A percentile compares a stretch with the other conserved stretches of the same genome.
Conservation (phyloP, 345 rosid genomes). For the Populus nigra region DNA sequence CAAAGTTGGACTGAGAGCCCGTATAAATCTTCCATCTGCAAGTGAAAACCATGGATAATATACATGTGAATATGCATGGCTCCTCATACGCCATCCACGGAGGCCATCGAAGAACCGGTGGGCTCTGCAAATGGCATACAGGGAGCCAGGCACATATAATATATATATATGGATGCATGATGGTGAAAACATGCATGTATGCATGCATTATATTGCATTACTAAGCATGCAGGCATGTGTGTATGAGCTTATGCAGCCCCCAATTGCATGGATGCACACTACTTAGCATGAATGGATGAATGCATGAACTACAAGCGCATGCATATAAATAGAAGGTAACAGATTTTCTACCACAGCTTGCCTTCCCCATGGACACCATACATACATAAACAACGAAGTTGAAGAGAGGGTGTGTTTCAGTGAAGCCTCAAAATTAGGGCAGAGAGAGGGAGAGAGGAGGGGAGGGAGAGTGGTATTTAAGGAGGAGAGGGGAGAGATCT, state of each 20-base stretch:
- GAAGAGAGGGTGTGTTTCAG: neutral
- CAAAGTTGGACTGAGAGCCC: neutral
- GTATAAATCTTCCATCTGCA: slow-evolving; percentile 8
- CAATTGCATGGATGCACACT: neutral
- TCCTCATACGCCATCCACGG: slow-evolving; percentile 99
- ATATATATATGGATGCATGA: slow-evolving; percentile 7
- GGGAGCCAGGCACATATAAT: slow-evolving; percentile 94
- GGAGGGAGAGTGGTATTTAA: slow-evolving; percentile 11
- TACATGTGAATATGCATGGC: slow-evolving; percentile 66
- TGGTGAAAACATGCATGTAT: neutral
- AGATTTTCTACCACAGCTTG: neutral
- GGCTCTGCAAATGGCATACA: slow-evolving; percentile 91
- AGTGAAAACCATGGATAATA: slow-evolving; percentile 1
- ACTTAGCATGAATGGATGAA: neutral
- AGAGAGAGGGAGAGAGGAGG: slow-evolving; percentile 17
- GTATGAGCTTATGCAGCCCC: neutral
- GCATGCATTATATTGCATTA: neutral
- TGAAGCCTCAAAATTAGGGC: slow-evolving; percentile 6
- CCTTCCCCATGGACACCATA: neutral
- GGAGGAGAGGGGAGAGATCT: slow-evolving; percentile 24
- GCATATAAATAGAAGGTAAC: neutral
- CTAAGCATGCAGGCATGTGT: neutral
- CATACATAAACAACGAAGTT: neutral
- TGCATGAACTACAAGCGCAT: neutral
- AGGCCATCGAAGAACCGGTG: slow-evolving; percentile 65